These are phyloP conservation scores for Solanum sparsipilum DNA, from an alignment of 257 asterid genomes.

Conservation along the genomic window DNA sequence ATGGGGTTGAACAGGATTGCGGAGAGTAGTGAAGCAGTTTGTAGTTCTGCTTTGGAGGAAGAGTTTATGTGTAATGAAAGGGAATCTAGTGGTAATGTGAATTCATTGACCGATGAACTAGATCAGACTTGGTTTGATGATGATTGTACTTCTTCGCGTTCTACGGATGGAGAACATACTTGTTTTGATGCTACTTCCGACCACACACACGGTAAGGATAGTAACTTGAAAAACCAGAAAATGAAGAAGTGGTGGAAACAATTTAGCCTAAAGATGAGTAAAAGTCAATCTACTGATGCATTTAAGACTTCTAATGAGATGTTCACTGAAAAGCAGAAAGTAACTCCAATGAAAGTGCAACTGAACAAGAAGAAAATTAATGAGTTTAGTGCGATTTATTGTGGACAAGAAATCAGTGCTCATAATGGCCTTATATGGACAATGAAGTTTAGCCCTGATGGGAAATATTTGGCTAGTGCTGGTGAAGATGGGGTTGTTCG, in stretches of 20 bases:
- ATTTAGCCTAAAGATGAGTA: constrained; percentile 24
- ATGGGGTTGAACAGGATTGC: constrained; percentile 4
- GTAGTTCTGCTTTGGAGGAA: constrained; percentile 16
- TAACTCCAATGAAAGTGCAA: constrained; percentile 17
- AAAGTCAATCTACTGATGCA: not conserved
- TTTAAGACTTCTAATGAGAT: constrained; percentile 9
- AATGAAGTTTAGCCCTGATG: constrained; percentile 78
- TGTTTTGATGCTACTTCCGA: not conserved
- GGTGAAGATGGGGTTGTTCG: constrained; percentile 80
- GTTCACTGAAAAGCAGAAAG: not conserved
- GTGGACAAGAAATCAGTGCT: constrained; percentile 50
- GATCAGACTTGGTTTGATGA: constrained; percentile 25
- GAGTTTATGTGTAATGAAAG: constrained; percentile 16
- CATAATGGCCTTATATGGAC: constrained; percentile 58
- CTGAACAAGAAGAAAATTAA: constrained; percentile 29
- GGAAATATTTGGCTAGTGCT: constrained; percentile 62
- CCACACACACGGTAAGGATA: not conserved
- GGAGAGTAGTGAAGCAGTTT: constrained; percentile 19
- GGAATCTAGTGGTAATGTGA: constrained; percentile 39
- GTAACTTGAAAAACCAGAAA: constrained; percentile 21
- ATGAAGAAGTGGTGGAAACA: constrained; percentile 41
- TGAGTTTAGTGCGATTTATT: constrained; percentile 45
- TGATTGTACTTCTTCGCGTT: constrained; percentile 2
- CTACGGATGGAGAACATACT: not conserved
- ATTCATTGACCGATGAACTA: constrained; percentile 31